Evolutionary conservation across 2,329 filamentous ascomycete species (phyloP).

Genomic region (Penicillium sp.): DNA sequence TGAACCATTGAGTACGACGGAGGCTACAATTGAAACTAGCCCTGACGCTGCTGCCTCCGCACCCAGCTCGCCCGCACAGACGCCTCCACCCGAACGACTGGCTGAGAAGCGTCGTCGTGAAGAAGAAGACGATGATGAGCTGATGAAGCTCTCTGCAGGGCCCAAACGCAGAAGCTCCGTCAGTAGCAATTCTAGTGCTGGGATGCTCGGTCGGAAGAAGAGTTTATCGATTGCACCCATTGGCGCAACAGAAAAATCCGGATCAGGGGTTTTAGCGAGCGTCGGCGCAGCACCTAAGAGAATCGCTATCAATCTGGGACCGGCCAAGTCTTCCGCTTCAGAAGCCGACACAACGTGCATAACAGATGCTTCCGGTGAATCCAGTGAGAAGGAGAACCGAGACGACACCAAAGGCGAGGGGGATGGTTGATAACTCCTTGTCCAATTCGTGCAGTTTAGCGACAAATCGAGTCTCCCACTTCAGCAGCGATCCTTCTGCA

Average conservation of each 20-base stretch:
- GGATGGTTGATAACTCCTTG: constrained; percentile 13
- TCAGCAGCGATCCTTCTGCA: constrained; percentile 8
- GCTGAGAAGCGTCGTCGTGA: constrained; percentile 82
- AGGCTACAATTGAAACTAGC: constrained; percentile 25
- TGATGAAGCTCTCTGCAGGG: constrained; percentile 72
- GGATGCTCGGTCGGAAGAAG: constrained; percentile 34
- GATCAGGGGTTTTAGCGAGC: constrained; percentile 14
- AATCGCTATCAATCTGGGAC: constrained; percentile 42
- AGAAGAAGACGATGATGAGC: constrained; percentile 89
- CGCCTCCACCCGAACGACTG: constrained; percentile 64
- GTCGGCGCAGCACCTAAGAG: constrained; percentile 33
- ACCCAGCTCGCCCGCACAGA: constrained; percentile 27
- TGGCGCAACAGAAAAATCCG: constrained; percentile 26
- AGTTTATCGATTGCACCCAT: constrained; percentile 30
- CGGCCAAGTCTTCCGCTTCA: constrained; percentile 23
- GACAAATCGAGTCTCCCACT: constrained; percentile 9
- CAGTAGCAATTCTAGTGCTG: constrained; percentile 35
- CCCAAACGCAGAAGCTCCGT: constrained; percentile 49
- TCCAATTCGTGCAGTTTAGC: constrained; percentile 6
- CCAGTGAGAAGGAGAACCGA: constrained; percentile 33
- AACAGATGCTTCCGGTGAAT: constrained; percentile 19
- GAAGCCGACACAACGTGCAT: constrained; percentile 16
- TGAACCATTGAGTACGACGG: constrained; percentile 19
- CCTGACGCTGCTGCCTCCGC: constrained; percentile 24
- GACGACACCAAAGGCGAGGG: constrained; percentile 25